These are phyloP conservation scores for Mycena olivaceomarginata DNA, from an alignment of 768 basidiomycete genomes.

Conservation along the genomic window DNA sequence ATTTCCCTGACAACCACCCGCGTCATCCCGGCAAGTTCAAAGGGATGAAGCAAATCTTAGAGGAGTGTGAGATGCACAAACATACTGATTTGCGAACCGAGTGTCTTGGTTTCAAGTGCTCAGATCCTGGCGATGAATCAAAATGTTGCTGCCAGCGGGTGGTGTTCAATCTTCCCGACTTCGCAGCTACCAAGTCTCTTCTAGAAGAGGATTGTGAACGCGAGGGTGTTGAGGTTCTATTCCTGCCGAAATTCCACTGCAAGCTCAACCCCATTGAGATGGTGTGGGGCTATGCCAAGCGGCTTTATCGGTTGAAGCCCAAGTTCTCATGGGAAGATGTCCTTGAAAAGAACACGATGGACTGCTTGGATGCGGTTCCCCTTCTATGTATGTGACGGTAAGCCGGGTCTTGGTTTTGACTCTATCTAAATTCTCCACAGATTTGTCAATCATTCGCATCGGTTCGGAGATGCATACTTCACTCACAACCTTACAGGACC, in stretches of 20 bases:
- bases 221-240: neutral
- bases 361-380: neutral
- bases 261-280: constrained; percentile 51
- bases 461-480: neutral
- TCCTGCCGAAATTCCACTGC: constrained; percentile 16
- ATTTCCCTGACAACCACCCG: constrained; percentile 32
- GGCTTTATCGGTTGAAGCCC: constrained; percentile 41
- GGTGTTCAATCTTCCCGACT: neutral
- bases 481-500: neutral
- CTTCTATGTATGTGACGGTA: neutral
- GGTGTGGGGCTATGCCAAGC: constrained; percentile 51
- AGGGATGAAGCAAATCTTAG: constrained; percentile 53
- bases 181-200: neutral
- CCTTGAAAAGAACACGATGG: neutral
- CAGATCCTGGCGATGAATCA: constrained; percentile 10
- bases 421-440: neutral
- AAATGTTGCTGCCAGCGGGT: neutral
- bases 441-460: neutral
- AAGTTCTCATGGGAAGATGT: neutral
- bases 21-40: constrained; percentile 50
- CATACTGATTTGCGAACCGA: constrained; percentile 41
- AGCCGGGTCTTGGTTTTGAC: neutral
- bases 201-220: neutral
- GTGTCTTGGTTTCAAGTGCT: constrained; percentile 52
- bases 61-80: constrained; percentile 45